Conservation (phyloP, 108 stramenopile species). For the Fragilaria crotonensis region DNA sequence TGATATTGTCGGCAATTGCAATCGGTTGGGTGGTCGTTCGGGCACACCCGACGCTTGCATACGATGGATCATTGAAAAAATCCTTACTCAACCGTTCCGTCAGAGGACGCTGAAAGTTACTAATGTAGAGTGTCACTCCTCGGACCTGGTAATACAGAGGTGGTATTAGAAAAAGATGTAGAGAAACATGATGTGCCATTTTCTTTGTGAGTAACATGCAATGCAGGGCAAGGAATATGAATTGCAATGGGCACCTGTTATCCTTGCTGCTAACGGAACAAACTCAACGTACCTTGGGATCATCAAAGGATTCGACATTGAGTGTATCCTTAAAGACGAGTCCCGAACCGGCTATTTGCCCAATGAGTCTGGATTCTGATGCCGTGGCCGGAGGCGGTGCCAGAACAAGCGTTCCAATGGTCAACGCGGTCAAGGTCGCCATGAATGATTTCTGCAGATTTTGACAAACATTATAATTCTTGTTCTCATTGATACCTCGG, state of each 20-base stretch:
- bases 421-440: no score
- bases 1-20: conserved; percentile 67
- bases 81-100: conserved; percentile 62
- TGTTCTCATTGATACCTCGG: no score
- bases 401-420: no score
- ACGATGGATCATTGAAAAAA: conserved; percentile 84
- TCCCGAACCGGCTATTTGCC: conserved; percentile 65
- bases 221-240: no score
- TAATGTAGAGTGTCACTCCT: conserved; percentile 78
- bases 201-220: neutral
- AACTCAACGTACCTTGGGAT: conserved; percentile 78
- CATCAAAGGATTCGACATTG: conserved; percentile 69
- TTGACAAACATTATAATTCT: no score
- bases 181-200: neutral
- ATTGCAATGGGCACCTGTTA: no score
- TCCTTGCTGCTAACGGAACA: no score
- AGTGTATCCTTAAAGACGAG: conserved; percentile 87
- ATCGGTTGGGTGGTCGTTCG: conserved; percentile 54
- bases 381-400: conserved; percentile 21
- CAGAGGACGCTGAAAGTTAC: conserved; percentile 87
- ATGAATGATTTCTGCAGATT: no score
- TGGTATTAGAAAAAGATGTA: neutral
- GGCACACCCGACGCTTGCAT: conserved; percentile 76
- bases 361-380: conserved; percentile 47
- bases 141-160: conserved; percentile 1